These are phyloP conservation scores for Ophiosphaerella narmari DNA, from an alignment of 2,329 filamentous ascomycete genomes.

Conservation along the genomic window DNA sequence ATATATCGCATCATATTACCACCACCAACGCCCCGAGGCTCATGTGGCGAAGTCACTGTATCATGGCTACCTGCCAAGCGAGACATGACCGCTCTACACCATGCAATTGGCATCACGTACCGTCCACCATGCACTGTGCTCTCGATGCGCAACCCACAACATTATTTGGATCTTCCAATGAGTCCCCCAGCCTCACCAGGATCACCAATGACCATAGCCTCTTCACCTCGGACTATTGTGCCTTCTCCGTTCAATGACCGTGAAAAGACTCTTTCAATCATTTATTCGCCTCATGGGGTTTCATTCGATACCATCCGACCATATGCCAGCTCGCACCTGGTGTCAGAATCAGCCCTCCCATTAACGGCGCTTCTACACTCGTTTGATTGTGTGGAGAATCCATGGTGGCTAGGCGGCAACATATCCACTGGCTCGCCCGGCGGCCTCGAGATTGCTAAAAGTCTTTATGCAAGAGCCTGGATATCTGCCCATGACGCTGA, in stretches of 20 bases:
- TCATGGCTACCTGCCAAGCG: constrained; percentile 65
- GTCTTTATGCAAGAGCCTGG: constrained; percentile 62
- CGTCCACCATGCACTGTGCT: constrained; percentile 58
- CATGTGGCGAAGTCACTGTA: constrained; percentile 71
- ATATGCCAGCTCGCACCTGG: constrained; percentile 63
- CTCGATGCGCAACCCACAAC: constrained; percentile 34
- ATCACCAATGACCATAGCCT: constrained; percentile 39
- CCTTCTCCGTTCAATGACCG: constrained; percentile 41
- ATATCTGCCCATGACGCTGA: constrained; percentile 65
- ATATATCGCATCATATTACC: constrained; percentile 60
- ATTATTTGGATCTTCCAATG: constrained; percentile 45
- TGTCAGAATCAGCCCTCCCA: constrained; percentile 61
- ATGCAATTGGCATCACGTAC: constrained; percentile 74
- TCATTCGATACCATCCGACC: constrained; percentile 58
- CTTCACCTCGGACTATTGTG: constrained; percentile 39
- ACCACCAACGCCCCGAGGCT: constrained; percentile 56
- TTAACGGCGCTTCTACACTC: constrained; percentile 68
- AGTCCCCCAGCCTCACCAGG: constrained; percentile 42
- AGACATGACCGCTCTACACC: constrained; percentile 66
- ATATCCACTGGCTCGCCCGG: constrained; percentile 62
- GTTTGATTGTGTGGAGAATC: constrained; percentile 63
- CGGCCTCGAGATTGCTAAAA: constrained; percentile 61
- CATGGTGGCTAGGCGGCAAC: constrained; percentile 66
- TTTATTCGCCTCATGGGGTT: constrained; percentile 70
- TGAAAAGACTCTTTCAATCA: constrained; percentile 59